Evolutionary conservation across 1,284 basidiomycete species (phyloP), one percentile per base, ranked within the genome.

Genomic region (Xanthoconium separans): DNA sequence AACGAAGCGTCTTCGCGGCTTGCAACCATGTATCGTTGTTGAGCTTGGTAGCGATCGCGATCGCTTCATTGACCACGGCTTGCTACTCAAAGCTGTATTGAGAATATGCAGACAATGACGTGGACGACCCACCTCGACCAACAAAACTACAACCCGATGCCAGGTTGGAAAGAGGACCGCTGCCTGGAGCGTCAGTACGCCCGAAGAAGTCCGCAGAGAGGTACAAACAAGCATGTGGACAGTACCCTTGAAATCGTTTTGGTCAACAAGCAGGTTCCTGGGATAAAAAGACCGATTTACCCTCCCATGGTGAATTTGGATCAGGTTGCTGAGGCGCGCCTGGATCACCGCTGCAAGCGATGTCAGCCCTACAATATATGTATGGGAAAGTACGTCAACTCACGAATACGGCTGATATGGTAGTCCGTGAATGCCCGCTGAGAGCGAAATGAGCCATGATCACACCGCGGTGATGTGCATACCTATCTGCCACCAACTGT

Each of bases 401-500:
- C 41, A 58, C 58, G 56, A 58, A 59, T 59, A 58, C 3, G 48
- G 46, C 6, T 3, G 20, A n/a, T 50, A 55, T 8, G 60, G 60
- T 24, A 61, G 15, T 13, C 60, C 60, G 24, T 61, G 60, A 39
- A 61, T 61, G 2, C 22, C 15, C 9, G 50, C 60, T 61, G 43
- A 39, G 9, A 27, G 1, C 31, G 29, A n/a, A 11, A 10, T 61
- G 20, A 64, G 47, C 8, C 0, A 0, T 16, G n/a, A 42, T 3
- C 20, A 13, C 18, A 6, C 24, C 3, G 20, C 9, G 9, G 12
- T 10, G 15, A 40, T 15, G 22, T 20, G 2, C 44, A 31, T 41
- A 61, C 60, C 56, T 0, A 61, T 50, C 31, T 63, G 59, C 59
- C 55, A 61, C 51, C 59, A 63, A 4, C 59, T 58, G 27, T 61